A percentile compares a stretch with the other conserved stretches of the same genome.
These are phyloP conservation scores for Rhodotorula babjevae DNA, from an alignment of 768 basidiomycete genomes.

Conservation along the genomic window DNA sequence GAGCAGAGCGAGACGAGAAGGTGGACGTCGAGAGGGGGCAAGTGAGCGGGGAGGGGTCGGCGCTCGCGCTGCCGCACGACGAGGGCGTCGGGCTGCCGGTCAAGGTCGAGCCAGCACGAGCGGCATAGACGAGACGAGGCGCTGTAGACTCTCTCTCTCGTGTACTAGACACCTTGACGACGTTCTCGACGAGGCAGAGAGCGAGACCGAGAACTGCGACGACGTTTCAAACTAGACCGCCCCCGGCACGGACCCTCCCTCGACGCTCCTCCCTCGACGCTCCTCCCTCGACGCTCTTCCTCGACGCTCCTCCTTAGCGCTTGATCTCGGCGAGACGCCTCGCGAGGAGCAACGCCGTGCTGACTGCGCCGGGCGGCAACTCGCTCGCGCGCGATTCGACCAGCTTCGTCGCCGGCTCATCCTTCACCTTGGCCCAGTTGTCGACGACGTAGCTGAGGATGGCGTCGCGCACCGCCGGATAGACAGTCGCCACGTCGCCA, in stretches of 20 bases:
- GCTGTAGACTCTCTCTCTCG: neutral
- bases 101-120: neutral
- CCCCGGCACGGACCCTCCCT: too few species aligned
- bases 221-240: too few species aligned
- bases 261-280: neutral
- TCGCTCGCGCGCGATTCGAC: neutral
- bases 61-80: neutral
- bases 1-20: too few species aligned
- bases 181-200: too few species aligned
- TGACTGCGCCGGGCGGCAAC: too few species aligned
- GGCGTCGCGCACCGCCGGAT: neutral
- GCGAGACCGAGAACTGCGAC: too few species aligned
- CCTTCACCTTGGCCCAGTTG: neutral
- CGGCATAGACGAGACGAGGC: neutral
- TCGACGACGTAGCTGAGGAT: neutral
- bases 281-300: neutral
- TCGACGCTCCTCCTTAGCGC: neutral
- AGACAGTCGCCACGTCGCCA: neutral
- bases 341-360: neutral
- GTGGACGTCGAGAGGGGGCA: neutral
- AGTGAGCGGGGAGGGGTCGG: neutral
- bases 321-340: neutral
- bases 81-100: neutral
- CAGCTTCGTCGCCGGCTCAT: neutral
- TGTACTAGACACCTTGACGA: neutral